Base-by-base conservation (phyloP, 306 rosid genomes). In the Dalbergia cochinchinensis region DNA sequence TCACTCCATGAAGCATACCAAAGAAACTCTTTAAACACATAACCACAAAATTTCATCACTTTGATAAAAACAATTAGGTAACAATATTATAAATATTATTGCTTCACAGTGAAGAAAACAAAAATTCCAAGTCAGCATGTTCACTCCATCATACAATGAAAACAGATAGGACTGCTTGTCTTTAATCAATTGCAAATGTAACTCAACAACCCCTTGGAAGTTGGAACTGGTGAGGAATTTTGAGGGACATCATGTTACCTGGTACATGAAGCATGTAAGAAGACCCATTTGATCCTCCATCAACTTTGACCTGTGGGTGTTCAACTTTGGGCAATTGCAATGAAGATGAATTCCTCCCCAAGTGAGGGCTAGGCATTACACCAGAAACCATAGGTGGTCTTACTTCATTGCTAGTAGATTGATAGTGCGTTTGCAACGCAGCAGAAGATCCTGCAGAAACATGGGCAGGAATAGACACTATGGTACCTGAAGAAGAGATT, bases 271-370 rank as follows among this genome's bases (percentile, higher is more conserved):
- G 69, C 58, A 89, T 74, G 85, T 84, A 89, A 80, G 94, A 76
- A 80, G 97, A 62, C 50, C 86, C 98, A 85, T 86, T 92, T 65
- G 89, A 77, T 81, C 90, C 94, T 80, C 86, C 94, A 64, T 86
- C 93, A 37, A 73, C 80, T 87, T 81, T 90, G 83, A 87, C 72
- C 76, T 79, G 93, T 33, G 90, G 69, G 71, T 86, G 85, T 84
- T 92, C 99, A 76, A 74, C 84, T 83, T 86, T 89, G 50, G 92
- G 93, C 88, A 90, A 57, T 61, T 77, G 71, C 42, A 78, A 31
- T 42, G 97, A 84, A 79, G 97, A 65, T 50, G 90, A 35, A 75
- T 87, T 93, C 85, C 96, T 95, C 78, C 91, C 96, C 75, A 91
- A 70, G 82, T 91, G 93, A 86, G 78, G 81, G 74, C 72, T 76